Evolutionary conservation across 345 rosid species (phyloP).

Genomic region (Litchi chinensis): DNA sequence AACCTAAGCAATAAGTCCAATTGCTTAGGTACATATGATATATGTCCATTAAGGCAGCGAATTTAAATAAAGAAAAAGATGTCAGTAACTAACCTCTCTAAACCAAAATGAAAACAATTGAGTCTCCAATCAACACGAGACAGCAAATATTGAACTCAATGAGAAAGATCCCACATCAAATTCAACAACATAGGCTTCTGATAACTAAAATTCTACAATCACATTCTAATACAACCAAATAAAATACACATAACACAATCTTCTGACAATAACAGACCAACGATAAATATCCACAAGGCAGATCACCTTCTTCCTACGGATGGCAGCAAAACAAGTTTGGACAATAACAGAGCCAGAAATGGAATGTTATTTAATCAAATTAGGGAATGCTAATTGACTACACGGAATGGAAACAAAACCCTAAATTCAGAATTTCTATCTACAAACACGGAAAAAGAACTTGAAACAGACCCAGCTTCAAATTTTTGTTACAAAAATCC

Average conservation of each 20-base stretch:
- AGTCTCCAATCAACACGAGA: not conserved
- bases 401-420: not conserved
- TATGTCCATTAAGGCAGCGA: not conserved
- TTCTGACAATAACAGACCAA: too few species aligned
- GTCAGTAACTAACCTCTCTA: not conserved
- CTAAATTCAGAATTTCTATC: not conserved
- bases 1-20: slow-evolving; percentile 7
- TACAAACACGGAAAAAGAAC: not conserved
- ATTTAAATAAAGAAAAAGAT: not conserved
- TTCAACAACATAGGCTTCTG: not conserved
- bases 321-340: not conserved
- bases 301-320: not conserved
- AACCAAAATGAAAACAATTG: not conserved
- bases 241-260: too few species aligned
- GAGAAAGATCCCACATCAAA: not conserved
- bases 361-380: not conserved
- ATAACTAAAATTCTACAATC: not conserved
- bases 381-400: not conserved
- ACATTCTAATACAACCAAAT: not conserved
- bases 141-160: not conserved
- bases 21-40: too few species aligned
- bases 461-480: not conserved
- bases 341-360: not conserved
- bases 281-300: not conserved
- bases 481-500: too few species aligned